Base-by-base conservation (phyloP, 2,329 filamentous ascomycete species). In the Colletotrichum tropicicola region DNA sequence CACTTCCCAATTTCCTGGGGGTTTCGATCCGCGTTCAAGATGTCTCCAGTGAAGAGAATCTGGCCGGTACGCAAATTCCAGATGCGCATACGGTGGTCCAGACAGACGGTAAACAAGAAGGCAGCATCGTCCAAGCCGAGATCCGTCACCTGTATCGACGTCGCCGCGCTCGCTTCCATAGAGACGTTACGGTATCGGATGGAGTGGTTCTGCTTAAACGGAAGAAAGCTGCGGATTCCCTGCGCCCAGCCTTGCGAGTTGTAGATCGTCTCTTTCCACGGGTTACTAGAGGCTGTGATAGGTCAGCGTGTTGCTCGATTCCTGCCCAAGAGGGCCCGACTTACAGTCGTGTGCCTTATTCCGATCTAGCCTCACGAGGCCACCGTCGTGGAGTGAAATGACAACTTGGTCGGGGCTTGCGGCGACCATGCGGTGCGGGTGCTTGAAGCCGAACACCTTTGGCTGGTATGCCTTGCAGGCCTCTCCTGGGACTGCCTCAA, bases 1-100 rank as follows among this genome's bases (percentile, higher is more conserved):
- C 92, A 93, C 66, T 91, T 90, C n/a, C 86, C 84, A 21, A 86
- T 78, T 57, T 94, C 92, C 52, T 92, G 88, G 1, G 89, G 84
- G 53, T 91, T 87, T 56, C 87, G 79, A 30, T 86, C 81, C 19
- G 89, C 85, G 70, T 91, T 89, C 15, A 98, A 78, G 30, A 99
- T 83, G 76, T 99, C 95, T 70, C 89, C 89, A 6, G 91, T 90
- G 59, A 89, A 88, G 5, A 92, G 87, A 58, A 97, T 87, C 73
- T 90, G 92, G 48, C 94, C 94, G 39, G 88, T 92, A n/a, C 87
- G 83, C 30, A 95, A 83, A 73, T 97, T 96, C 95, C 96, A 98
- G 39, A 96, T 89, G 72, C 94, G 90, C 74, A 99, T 81, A 10
- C 89, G 91, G 74, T 99, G 94, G 71, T 99, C 94, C 65, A 99